These are phyloP conservation scores for Lathyrus aphaca DNA, from an alignment of 306 rosid genomes.

Conservation along the genomic window DNA sequence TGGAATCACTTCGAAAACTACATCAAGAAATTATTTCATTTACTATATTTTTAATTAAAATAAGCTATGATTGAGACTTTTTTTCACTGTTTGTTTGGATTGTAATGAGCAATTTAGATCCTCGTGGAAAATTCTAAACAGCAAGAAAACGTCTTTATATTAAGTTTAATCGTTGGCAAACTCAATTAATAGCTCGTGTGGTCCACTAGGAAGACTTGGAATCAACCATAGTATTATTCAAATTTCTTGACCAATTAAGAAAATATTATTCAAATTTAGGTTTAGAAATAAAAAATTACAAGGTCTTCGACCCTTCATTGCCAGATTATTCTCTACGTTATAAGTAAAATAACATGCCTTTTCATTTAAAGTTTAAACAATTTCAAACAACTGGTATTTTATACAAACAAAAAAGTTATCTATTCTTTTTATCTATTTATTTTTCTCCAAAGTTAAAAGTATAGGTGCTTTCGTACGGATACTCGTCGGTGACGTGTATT, in stretches of 20 bases:
- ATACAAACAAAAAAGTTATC: too few relatives aligned
- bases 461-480: too few relatives aligned
- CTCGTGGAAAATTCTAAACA: not conserved
- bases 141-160: not conserved
- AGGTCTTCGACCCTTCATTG: conserved; percentile 1
- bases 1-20: conserved; percentile 19
- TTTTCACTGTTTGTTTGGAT: conserved; percentile 23
- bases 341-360: not conserved
- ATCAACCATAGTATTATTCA: conserved; percentile 3
- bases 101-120: conserved; percentile 9
- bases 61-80: conserved; percentile 31
- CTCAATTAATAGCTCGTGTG: not conserved
- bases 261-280: too few relatives aligned
- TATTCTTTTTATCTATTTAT: too few relatives aligned
- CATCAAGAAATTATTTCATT: not conserved
- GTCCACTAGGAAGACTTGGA: conserved; percentile 13
- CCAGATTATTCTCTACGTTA: conserved; percentile 3
- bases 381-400: not conserved
- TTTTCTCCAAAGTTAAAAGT: too few relatives aligned
- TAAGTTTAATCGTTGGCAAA: not conserved
- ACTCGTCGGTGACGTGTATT: too few relatives aligned
- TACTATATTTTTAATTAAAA: not conserved
- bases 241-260: not conserved
- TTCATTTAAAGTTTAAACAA: not conserved
- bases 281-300: not conserved